Conservation (phyloP, 2,329 filamentous ascomycete species). For the Rutstroemia sp. region DNA sequence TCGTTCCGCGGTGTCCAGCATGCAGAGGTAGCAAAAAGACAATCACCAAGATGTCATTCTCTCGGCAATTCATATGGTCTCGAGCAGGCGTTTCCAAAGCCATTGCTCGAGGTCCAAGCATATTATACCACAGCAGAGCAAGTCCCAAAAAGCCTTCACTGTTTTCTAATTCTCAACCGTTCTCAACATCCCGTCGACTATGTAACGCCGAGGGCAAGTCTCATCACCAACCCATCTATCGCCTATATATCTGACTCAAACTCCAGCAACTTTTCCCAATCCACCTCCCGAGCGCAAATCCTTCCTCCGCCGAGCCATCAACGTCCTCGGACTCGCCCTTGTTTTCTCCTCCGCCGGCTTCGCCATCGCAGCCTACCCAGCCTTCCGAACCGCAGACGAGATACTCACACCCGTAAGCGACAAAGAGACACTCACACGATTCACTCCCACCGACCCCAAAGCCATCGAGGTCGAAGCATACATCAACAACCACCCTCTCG, state of each 20-base stretch:
- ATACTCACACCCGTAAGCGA: conserved; percentile 54
- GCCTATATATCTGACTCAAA: no score
- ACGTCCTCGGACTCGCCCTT: conserved; percentile 40
- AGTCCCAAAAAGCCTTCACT: not conserved
- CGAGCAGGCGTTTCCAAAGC: not conserved
- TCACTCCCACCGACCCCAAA: conserved; percentile 46
- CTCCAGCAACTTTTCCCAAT: not conserved
- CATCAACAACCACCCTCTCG: conserved; percentile 71
- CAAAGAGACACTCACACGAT: conserved; percentile 65
- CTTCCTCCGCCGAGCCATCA: conserved; percentile 38
- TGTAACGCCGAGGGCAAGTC: not conserved
- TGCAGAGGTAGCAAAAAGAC: not conserved
- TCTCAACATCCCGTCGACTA: not conserved
- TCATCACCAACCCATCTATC: no score
- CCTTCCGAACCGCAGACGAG: conserved; percentile 39
- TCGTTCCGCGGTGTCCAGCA: not conserved
- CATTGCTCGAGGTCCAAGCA: not conserved
- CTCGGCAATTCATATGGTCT: not conserved
- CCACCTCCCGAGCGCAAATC: conserved; percentile 28
- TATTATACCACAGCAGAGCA: not conserved
- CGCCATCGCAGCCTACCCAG: conserved; percentile 48
- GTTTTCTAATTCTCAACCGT: not conserved
- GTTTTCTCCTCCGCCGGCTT: conserved; percentile 45
- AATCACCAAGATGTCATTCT: conserved; percentile 1
- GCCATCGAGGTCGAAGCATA: conserved; percentile 58